A percentile compares a stretch with the other conserved stretches of the same genome.
Conservation (phyloP, 2,329 filamentous ascomycete genomes). For the Penicillium oxalicum region DNA sequence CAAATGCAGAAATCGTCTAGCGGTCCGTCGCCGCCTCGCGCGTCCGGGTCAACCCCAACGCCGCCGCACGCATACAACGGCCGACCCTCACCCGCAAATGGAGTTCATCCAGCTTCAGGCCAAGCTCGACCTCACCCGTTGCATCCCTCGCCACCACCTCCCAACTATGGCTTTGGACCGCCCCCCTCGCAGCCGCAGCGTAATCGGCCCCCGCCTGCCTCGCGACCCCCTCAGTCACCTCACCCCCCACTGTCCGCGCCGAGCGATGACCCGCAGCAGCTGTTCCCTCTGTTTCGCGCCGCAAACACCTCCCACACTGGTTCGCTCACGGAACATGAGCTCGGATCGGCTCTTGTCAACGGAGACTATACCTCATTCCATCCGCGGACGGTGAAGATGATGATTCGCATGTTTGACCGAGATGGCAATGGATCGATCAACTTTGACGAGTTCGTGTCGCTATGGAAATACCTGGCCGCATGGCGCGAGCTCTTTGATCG, state of each 20-base stretch:
- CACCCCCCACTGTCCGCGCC: constrained; percentile 46
- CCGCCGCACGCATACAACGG: constrained; percentile 18
- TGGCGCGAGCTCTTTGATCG: constrained; percentile 94
- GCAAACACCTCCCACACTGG: constrained; percentile 77
- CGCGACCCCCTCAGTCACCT: constrained; percentile 62
- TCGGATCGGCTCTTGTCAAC: constrained; percentile 87
- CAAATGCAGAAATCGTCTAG: constrained; percentile 20
- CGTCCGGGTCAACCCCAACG: constrained; percentile 21
- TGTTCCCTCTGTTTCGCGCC: constrained; percentile 80
- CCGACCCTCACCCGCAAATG: constrained; percentile 14
- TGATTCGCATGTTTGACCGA: constrained; percentile 99
- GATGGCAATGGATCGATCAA: constrained; percentile 83
- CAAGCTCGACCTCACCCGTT: constrained; percentile 32
- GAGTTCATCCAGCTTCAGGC: constrained; percentile 7
- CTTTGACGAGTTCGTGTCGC: constrained; percentile 90
- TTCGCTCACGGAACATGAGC: constrained; percentile 76
- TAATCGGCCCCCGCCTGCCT: constrained; percentile 51
- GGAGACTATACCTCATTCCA: constrained; percentile 95
- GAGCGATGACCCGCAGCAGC: constrained; percentile 50
- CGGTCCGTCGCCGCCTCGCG: constrained; percentile 20
- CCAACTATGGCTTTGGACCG: constrained; percentile 47
- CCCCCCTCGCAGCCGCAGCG: constrained; percentile 49
- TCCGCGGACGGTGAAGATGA: constrained; percentile 89
- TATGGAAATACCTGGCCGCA: constrained; percentile 92
- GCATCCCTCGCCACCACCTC: constrained; percentile 38